Base-by-base conservation (phyloP, 2,329 filamentous ascomycete species). In the Fusarium denticulatum region DNA sequence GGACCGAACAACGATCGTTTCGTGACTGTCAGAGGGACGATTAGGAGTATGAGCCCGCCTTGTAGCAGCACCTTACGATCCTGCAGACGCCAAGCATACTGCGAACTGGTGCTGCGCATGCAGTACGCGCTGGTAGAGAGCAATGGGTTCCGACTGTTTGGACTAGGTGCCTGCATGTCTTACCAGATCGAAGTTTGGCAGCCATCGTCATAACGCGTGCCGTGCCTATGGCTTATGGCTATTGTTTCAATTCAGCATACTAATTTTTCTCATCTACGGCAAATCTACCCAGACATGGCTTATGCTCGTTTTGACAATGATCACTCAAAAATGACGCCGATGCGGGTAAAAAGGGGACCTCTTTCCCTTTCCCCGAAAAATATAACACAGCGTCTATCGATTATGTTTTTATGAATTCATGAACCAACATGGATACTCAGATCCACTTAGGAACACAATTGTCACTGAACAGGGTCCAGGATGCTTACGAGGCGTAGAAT, bases 391-490 rank as follows among this genome's bases (percentile, higher is more conserved):
- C 52, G 47, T 42, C 24, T 42, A 39, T 46, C 60, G 45, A 40
- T 30, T 63, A 39, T 60, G 40, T 28, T 36, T 47, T 58, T 26
- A 46, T 42, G 36, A 32, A 55, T 32, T 7, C 34, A 32, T 40
- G 50, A 58, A 37, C 32, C 47, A 34, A 40, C 26, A 55, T 49
- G 39, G 37, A 24, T 52, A 42, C 42, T 66, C 32, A 20, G 34
- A 36, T 45, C 67, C 42, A 69, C 67, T 64, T 30, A 15, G 14
- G 39, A 65, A 65, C 46, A 28, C 26, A 69, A 64, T 50, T 32
- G 40, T 65, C 65, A 59, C 67, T 32, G 28, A 49, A 59, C 68
- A 72, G 58, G 64, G 62, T 49, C 40, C 49, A 60, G 60, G 45
- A 45, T 43, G 24, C 49, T 45, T 39, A 28, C 18, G 42, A 69